Evolutionary conservation across 305 asterid genomes (phyloP), one percentile per base, ranked within the genome.

Genomic region (Fraxinus dipetala): DNA sequence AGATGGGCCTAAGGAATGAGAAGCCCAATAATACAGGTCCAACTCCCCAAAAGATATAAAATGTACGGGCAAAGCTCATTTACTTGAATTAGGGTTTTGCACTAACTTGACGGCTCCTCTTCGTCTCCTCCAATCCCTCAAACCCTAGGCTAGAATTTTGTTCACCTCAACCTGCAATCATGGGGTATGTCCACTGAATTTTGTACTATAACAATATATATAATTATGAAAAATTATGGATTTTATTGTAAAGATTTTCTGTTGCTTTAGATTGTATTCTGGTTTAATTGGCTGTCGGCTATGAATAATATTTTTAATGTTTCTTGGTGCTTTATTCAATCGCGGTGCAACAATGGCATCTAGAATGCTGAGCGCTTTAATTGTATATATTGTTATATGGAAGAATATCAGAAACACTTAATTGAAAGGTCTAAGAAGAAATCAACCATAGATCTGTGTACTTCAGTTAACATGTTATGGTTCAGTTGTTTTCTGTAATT

Each of bases 171-270:
- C 81, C 90, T 26, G 89, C 90, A 87, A 85, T 72, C 90, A 93
- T 93, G 98, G 98, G 97, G 98, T 93, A 88, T 30, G 88, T 81
- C 6, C 20, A 48, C 18, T 48, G 59, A 48, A 13, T 48, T 48
- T 48, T 48, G 20, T 48, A 48, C 20, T 40, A 45, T 14, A 13
- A 14, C 20, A 45, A 13, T 48, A 14, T 48, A 48, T 3, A 45
- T 45, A 48, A 13, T 11, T 13, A 2, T 13, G 56, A 13, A 45
- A 45, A 45, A 45, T 2, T 3, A 48, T 3, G 6, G 59, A 48
- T 48, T 48, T 48, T 48, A 13, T 48, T 11, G 18, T 3, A 48
- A 14, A 14, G 59, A 48, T 48, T 48, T 48, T 48, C 18, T 3
- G 7, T 48, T 0, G 6, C 6, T 48, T 14, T 48, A 48, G 20